Evolutionary conservation across 2,329 filamentous ascomycete genomes (phyloP).

Genomic region (Pestalotiopsis sp.): DNA sequence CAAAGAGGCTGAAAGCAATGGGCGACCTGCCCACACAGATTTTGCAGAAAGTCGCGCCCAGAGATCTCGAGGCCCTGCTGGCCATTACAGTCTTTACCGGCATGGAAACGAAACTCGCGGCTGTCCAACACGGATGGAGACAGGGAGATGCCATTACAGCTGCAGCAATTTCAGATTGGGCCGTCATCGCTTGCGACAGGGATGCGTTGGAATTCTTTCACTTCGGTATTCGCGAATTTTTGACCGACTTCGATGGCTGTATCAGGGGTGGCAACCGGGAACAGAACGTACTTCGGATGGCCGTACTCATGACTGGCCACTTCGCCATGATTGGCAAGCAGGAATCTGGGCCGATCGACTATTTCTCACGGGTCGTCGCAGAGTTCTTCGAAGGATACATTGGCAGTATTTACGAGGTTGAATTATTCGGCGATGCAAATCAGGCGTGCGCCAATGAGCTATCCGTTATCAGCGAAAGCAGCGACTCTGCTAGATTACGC

Average conservation of each 20-base stretch:
- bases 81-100: background rate
- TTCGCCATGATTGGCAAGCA: background rate
- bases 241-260: background rate
- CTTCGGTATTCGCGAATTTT: background rate
- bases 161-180: background rate
- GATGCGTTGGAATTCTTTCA: background rate
- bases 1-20: background rate
- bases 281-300: background rate
- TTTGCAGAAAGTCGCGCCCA: background rate
- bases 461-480: constrained; percentile 20
- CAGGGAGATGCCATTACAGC: background rate
- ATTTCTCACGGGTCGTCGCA: constrained; percentile 12
- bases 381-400: constrained; percentile 27
- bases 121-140: background rate
- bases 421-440: constrained; percentile 24
- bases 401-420: constrained; percentile 22
- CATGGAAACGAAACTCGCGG: background rate
- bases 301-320: background rate
- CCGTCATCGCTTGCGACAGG: background rate
- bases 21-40: background rate
- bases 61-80: background rate
- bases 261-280: background rate
- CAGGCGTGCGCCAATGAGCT: constrained; percentile 26
- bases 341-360: constrained; percentile 4
- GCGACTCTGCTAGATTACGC: constrained; percentile 4